Base-by-base conservation (phyloP, 2,329 filamentous ascomycete genomes). In the Metarhizium rileyi region DNA sequence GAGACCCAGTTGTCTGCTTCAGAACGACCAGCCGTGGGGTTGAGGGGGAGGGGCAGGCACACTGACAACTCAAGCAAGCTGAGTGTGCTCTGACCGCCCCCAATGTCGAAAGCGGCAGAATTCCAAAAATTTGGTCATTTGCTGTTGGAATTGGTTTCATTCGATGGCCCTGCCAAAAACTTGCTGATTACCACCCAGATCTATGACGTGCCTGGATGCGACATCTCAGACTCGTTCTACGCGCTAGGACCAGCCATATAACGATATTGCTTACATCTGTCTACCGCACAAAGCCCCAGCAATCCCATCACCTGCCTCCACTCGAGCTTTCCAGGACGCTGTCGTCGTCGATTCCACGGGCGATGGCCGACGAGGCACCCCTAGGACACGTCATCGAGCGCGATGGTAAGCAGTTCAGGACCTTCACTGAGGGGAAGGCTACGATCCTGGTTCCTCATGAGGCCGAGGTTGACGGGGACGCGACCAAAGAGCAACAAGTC, bases 401-500 rank as follows among this genome's bases (percentile, higher is more conserved):
- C 22, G 67, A 75, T 51, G 77, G 73, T 35, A 70, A 74, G 57
- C 67, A 72, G 27, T 80, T 75, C 56, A 71, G 67, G 20, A 73
- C 74, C 14, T 66, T 81, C 4, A 72, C 67, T 52, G 78, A 82
- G 55, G 78, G 78, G 0, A 72, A 75, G 44, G 78, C 75, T n/a
- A 73, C 71, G 28, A 81, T 82, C 42, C 63, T 80, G 41, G 74
- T 77, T 18, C 78, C 75, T 8, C 69, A 72, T 43, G 67, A 68
- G 6, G 64, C 68, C 22, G 71, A 66, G 58, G 65, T 68, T 50
- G 64, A 64, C 6, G 67, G 73, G 50, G 77, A 80, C 59, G 71
- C 77, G 52, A 77, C 83, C 47, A 75, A 81, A 57, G 74, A 81
- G 36, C 78, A 83, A 57, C 86, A 91, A 59, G 94, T 98, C 50